Evolutionary conservation across 805 yeast species (phyloP), one percentile per base, ranked within the genome.

Genomic region (Phaffomyces opuntiae): DNA sequence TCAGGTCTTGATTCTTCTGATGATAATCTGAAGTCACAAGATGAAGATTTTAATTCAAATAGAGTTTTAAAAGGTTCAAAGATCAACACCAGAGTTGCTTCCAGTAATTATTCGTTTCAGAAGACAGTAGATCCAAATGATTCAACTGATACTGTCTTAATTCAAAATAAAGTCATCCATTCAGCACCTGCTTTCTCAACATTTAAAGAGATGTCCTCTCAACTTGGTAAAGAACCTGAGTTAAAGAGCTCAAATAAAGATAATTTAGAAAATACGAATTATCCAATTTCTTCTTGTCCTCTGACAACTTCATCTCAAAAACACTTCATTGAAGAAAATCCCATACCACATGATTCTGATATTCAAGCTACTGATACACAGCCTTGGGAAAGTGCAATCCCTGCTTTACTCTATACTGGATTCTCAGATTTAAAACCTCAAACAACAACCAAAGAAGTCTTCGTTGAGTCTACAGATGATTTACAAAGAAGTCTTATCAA

Each of bases 311-410:
- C 17, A 33, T 16, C 17, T 33, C n/a, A 32, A 14, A 17, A n/a
- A 33, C 5, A n/a, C 19, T 21, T 21, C 24, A 6, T 9, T 19
- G 38, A 14, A 19, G 25, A 24, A 7, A n/a, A 9, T 14, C 14
- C 6, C 13, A 19, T 21, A 5, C 24, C 24, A 21, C 24, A 11
- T 39, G 36, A 12, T 5, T 14, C 14, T 8, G 31, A 11, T 9
- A 29, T 2, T 29, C 31, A 29, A 29, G 13, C 31, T 11, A 29
- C 31, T 29, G 31, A 29, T 32, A 9, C 32, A 11, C 16, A 21
- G 31, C 39, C 39, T 14, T 40, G 47, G 43, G 41, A 44, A 29
- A 32, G 44, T 19, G 38, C 37, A 16, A 14, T 43, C 5, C 42
- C 49, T 13, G 49, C 43, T 16, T 29, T 39, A 21, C 19, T 39